A percentile compares a stretch with the other conserved stretches of the same genome.
Evolutionary conservation across 2,329 filamentous ascomycete genomes (phyloP).

Genomic region (Dendrostoma leiphaemia): DNA sequence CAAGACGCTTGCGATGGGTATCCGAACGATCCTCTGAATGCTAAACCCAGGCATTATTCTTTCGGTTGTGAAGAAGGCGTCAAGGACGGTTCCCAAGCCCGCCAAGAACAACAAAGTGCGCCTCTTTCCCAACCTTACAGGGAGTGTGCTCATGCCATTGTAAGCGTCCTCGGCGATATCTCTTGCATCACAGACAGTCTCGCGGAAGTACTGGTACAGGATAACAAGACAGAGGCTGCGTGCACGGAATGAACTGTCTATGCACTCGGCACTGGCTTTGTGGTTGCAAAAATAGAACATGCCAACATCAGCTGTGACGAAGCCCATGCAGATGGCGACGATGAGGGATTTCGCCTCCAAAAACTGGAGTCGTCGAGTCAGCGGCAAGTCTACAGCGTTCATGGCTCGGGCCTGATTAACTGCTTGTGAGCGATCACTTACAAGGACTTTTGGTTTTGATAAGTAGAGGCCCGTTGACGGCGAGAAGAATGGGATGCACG

Average conservation of each 20-base stretch:
- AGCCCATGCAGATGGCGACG: conserved; percentile 1
- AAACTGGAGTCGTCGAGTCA: not conserved
- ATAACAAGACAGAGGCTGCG: conserved; percentile 14
- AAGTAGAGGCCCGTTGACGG: not conserved
- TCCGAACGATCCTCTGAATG: not conserved
- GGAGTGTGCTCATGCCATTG: conserved; percentile 13
- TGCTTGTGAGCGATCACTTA: too few relatives aligned
- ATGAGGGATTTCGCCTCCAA: not conserved
- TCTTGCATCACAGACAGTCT: conserved; percentile 14
- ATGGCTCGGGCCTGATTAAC: too few relatives aligned
- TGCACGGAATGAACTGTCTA: not conserved
- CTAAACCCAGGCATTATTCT: not conserved
- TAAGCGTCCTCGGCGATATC: conserved; percentile 14
- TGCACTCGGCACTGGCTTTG: not conserved
- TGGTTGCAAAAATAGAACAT: not conserved
- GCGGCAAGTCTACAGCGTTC: not conserved
- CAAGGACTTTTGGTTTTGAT: not conserved
- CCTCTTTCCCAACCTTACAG: conserved; percentile 6
- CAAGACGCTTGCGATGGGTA: not conserved
- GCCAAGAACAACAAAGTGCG: not conserved
- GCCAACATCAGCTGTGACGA: not conserved
- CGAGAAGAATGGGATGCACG: not conserved
- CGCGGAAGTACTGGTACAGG: conserved; percentile 18
- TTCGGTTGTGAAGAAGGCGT: not conserved
- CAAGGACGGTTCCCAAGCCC: not conserved